Evolutionary conservation across 495 filamentous ascomycete species (phyloP).

Genomic region (Bryoglossum gracile): DNA sequence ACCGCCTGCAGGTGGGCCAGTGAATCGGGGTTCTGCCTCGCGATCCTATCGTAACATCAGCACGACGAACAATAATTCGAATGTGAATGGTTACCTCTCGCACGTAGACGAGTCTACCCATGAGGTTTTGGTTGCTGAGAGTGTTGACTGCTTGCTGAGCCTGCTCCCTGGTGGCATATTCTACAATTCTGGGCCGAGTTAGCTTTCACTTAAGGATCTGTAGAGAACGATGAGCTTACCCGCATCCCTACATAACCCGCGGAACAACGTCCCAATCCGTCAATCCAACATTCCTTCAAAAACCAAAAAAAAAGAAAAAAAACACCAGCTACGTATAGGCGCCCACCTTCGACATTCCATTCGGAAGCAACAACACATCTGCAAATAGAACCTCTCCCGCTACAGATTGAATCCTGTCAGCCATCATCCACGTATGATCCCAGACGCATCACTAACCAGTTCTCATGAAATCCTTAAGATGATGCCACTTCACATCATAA

Average conservation of each 20-base stretch:
- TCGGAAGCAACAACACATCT: slow-evolving; percentile 99
- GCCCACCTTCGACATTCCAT: slow-evolving; percentile 99
- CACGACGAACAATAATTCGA: too few species aligned
- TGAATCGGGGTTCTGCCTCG: slow-evolving; percentile 92
- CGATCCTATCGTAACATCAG: too few species aligned
- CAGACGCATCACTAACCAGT: slow-evolving; percentile 62
- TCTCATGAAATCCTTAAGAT: slow-evolving; percentile 99
- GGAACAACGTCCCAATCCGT: slow-evolving; percentile 94
- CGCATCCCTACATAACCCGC: slow-evolving; percentile 98
- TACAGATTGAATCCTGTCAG: slow-evolving; percentile 33
- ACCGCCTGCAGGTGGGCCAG: slow-evolving; percentile 58
- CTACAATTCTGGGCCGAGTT: slow-evolving; percentile 76
- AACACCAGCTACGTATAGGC: slow-evolving; percentile 83
- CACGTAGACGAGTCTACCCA: slow-evolving; percentile 97
- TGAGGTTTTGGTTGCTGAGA: slow-evolving; percentile 97
- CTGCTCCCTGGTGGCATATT: slow-evolving; percentile 99
- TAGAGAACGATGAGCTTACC: slow-evolving; percentile 52
- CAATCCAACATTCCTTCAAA: slow-evolving; percentile 98
- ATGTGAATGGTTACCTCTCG: slow-evolving; percentile 96
- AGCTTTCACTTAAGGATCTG: slow-evolving; percentile 15
- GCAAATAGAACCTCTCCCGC: slow-evolving; percentile 99
- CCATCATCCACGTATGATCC: slow-evolving; percentile 4
- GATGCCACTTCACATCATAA: slow-evolving; percentile 99
- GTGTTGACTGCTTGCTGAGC: slow-evolving; percentile 95
- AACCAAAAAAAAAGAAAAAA: slow-evolving; percentile 62